Base-by-base conservation (phyloP, 805 yeast genomes). In the Yueomyces sp. region DNA sequence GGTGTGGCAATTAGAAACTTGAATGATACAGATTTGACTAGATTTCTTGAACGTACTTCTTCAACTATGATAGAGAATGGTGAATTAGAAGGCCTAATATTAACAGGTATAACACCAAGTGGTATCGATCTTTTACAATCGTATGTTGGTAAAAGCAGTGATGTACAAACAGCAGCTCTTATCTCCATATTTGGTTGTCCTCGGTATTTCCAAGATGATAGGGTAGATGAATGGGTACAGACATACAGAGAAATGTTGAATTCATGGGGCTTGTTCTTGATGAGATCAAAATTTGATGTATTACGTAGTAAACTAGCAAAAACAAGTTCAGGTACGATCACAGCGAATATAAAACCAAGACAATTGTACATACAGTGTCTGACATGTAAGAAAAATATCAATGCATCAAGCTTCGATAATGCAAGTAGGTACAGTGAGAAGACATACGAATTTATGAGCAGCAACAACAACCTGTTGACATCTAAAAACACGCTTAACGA, bases 1-100 rank as follows among this genome's bases (percentile, higher is more conserved):
- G 96, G 96, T 1, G 90, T 90, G 29, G 96, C 97, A 0, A 66
- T 90, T 28, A 69, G 96, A 41, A 90, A 85, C 53, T 65, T 90
- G 33, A 77, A 88, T 1, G 96, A 87, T 56, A 70, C 76, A 40
- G 95, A 84, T 49, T 66, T 90, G 49, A 74, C 80, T 5, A 71
- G 76, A 8, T 90, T 85, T 60, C 66, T 90, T 51, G 75, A 77
- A 44, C 64, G 82, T 38, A 69, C 88, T 0, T 78, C 90, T 0
- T 79, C 79, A 7, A 70, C 76, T 2, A 95, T 85, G 2, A 79
- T 85, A 9, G 61, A 65, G 2, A 69, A 74, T 44, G 98, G 98
- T 5, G 95, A 90, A 50, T 67, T 90, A 32, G 97, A 90, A 60
- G 97, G 97, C 1, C 67, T 90, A 38, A 77, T 88, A 19, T 64